Base-by-base conservation (phyloP, 306 rosid genomes). In the Lotus japonicus region DNA sequence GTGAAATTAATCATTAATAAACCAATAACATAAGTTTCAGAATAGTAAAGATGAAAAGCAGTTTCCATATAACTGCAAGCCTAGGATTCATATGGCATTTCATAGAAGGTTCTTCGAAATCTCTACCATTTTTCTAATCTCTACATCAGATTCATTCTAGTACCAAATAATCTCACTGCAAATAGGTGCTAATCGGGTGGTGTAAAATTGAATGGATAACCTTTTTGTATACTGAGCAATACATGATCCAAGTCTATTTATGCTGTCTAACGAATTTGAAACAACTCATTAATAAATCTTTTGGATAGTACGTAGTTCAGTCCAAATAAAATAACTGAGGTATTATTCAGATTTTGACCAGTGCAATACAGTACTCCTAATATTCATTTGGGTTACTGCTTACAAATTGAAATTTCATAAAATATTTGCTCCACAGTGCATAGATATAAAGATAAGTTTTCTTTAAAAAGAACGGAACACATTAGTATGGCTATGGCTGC, bases 321-420 rank as follows among this genome's bases (percentile, higher is more conserved):
- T 48, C 68, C 76, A 71, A 35, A 58, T 71, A 71, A 46, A 59
- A 71, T 17, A 36, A 60, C 58, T 15, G 41, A 13, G 16, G 12
- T 13, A 57, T 17, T 44, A 10, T 72, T 53, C 21, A 9, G 38
- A 52, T 5, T 60, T 59, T 49, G 53, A 14, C 50, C 54, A 31
- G 7, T 31, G 5, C 1, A 31, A 28, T 44, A 14, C 2, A 15
- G 33, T 10, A 71, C 3, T 9, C 39, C 63, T 33, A 16, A 38
- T 55, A 69, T 68, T 58, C 46, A 53, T 64, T 64, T 63, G 66
- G 70, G 36, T 31, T 31, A 31, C 36, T 31, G 36, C 50, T 11
- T 74, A 58, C 23, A 36, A 18, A 65, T 42, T 18, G 16, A 38
- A 36, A 61, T 54, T 21, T 48, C 43, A 13, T 9, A 15, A 11